Conservation (phyloP, 78 protist species). For the Salpingoeca rosetta region DNA sequence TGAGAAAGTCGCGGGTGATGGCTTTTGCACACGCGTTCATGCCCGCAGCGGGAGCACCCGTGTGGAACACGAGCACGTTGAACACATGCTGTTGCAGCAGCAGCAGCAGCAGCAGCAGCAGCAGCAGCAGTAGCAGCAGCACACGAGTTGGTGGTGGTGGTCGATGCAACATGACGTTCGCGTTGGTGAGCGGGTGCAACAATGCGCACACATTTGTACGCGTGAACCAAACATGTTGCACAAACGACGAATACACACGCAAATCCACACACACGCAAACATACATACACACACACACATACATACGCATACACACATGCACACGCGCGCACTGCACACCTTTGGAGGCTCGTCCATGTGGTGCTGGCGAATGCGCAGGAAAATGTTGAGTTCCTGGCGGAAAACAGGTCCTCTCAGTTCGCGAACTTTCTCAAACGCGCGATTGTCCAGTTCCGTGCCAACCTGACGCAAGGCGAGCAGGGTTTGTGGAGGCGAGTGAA, state of each 20-base stretch:
- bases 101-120: too few relatives aligned
- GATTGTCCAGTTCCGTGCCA: background rate
- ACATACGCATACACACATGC: too few relatives aligned
- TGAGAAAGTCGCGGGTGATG: constrained; percentile 31
- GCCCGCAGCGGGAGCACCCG: constrained; percentile 72
- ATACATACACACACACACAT: too few relatives aligned
- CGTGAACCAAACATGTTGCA: too few relatives aligned
- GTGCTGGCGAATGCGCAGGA: background rate
- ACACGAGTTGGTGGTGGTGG: too few relatives aligned
- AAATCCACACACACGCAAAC: too few relatives aligned
- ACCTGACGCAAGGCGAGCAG: background rate
- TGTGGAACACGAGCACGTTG: constrained; percentile 33
- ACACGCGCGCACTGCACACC: too few relatives aligned
- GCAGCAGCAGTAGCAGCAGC: too few relatives aligned
- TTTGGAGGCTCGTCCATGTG: background rate
- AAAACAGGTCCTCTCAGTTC: background rate
- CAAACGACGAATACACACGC: too few relatives aligned
- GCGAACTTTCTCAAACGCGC: background rate
- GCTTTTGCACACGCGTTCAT: constrained; percentile 63
- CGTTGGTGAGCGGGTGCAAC: too few relatives aligned
- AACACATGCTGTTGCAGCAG: background rate
- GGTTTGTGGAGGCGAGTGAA: background rate
- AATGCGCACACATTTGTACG: too few relatives aligned
- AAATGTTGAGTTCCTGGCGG: background rate
- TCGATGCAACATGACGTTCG: too few relatives aligned